Evolutionary conservation across 1,139 yeast genomes (phyloP).

Genomic region (Hemisphaericaspora xylofermentans): DNA sequence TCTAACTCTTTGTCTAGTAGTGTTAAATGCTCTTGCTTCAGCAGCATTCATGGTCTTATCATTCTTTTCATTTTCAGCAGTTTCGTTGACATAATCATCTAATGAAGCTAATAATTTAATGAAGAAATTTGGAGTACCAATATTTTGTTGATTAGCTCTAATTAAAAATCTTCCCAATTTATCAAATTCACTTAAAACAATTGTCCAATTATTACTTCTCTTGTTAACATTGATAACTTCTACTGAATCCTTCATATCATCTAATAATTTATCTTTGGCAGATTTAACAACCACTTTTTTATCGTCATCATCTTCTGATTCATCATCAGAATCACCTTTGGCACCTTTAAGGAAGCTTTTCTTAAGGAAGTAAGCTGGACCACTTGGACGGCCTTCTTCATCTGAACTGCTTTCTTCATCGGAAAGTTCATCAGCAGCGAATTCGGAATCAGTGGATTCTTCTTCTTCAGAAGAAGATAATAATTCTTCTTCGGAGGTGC

Average conservation of each 20-base stretch:
- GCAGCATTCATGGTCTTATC: constrained; percentile 78
- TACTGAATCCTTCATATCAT: constrained; percentile 73
- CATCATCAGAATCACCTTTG: constrained; percentile 53
- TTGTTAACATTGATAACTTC: constrained; percentile 70
- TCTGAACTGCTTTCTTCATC: constrained; percentile 44
- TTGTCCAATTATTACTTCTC: constrained; percentile 77
- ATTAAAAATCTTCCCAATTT: constrained; percentile 65
- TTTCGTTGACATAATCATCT: constrained; percentile 65
- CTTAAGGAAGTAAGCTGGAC: constrained; percentile 59
- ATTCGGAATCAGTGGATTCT: constrained; percentile 38
- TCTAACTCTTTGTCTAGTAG: constrained; percentile 84
- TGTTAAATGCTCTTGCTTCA: constrained; percentile 84
- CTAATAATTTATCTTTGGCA: constrained; percentile 88
- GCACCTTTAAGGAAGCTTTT: constrained; percentile 53
- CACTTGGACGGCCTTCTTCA: constrained; percentile 46
- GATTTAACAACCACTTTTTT: constrained; percentile 88
- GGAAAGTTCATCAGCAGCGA: constrained; percentile 35
- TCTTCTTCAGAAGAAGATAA: constrained; percentile 46
- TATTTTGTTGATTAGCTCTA: constrained; percentile 72
- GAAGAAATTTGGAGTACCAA: constrained; percentile 69
- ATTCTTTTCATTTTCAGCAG: constrained; percentile 56
- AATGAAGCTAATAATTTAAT: constrained; percentile 68
- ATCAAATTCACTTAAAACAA: constrained; percentile 76
- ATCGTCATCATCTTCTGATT: constrained; percentile 58
- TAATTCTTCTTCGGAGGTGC: constrained; percentile 69